Conservation (phyloP, 306 rosid genomes). For the Phaseolus lunatus region DNA sequence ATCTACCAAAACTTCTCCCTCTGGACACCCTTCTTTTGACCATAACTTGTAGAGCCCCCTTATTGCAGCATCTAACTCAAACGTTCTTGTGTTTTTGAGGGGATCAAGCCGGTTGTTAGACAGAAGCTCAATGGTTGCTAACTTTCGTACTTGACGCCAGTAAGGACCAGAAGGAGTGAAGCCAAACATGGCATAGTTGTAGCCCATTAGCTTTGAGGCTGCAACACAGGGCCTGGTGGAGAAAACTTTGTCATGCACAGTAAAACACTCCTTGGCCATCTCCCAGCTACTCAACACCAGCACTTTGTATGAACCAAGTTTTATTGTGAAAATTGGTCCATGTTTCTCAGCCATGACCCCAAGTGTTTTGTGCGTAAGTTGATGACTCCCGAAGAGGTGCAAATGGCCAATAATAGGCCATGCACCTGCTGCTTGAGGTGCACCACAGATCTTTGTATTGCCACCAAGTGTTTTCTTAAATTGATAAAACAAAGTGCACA, state of each 20-base stretch:
- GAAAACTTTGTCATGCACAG: conserved; percentile 52
- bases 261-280: conserved; percentile 51
- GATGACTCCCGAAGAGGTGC: conserved; percentile 44
- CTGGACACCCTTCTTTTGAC: conserved; percentile 3
- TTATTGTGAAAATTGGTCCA: conserved; percentile 49
- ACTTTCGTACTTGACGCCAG: conserved; percentile 51
- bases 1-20: conserved; percentile 53
- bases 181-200: conserved; percentile 50
- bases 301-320: conserved; percentile 49
- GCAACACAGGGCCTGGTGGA: conserved; percentile 48
- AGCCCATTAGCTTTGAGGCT: conserved; percentile 50
- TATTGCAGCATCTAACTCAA: conserved; percentile 46
- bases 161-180: conserved; percentile 52
- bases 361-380: conserved; percentile 50
- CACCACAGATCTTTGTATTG: conserved; percentile 34
- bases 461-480: conserved; percentile 30
- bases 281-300: conserved; percentile 49
- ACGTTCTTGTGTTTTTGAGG: conserved; percentile 40
- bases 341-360: conserved; percentile 50
- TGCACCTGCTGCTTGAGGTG: conserved; percentile 54
- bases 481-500: conserved; percentile 32
- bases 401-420: conserved; percentile 54
- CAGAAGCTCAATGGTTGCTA: conserved; percentile 46
- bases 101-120: conserved; percentile 49
- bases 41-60: conserved; percentile 35